Percentiles rank a stretch among this genome's conserved stretches.
phyloP scores from a whole-genome alignment of 805 yeast genomes.

The Wickerhamomyces hampshirensis region DNA sequence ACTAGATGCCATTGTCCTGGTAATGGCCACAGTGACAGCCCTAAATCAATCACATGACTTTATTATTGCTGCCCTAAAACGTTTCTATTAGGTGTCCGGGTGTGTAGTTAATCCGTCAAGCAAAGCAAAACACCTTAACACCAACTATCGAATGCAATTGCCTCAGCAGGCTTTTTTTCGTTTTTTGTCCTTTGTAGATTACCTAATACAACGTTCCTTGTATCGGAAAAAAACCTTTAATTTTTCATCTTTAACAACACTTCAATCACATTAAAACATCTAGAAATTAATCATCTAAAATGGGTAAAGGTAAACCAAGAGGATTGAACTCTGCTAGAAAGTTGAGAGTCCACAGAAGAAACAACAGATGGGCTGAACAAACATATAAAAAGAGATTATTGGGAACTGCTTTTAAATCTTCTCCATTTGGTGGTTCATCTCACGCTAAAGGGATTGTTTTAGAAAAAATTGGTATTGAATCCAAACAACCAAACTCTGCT shows the following conservation, averaged over 20 bases:
- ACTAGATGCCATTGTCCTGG: too few species aligned
- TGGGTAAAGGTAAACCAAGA: constrained; percentile 99
- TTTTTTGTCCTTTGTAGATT: too few species aligned
- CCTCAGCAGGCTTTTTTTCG: constrained; percentile 1
- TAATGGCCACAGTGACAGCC: too few species aligned
- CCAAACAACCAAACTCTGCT: constrained; percentile 99
- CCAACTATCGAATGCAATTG: constrained; percentile 1
- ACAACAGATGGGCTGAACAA: constrained; percentile 99
- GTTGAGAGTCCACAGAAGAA: constrained; percentile 99
- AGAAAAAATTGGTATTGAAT: constrained; percentile 99
- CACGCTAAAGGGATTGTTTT: constrained; percentile 99
- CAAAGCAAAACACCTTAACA: too few species aligned
- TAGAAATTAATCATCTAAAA: constrained; percentile 37
- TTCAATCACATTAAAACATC: constrained; percentile 5
- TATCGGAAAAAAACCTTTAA: constrained; percentile 13
- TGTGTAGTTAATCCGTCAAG: too few species aligned
- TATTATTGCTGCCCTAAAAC: constrained; percentile 3
- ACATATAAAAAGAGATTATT: constrained; percentile 97
- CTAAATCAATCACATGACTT: constrained; percentile 4
- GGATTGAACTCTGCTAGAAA: constrained; percentile 99
- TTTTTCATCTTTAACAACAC: constrained; percentile 9
- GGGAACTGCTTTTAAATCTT: constrained; percentile 99
- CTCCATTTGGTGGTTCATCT: constrained; percentile 99
- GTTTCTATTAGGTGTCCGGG: too few species aligned
- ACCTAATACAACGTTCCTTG: too few species aligned